Percentiles rank a stretch among this genome's conserved stretches.
Conservation (phyloP, 805 yeast genomes). For the Sugiyamaella boreocaroliniensis region DNA sequence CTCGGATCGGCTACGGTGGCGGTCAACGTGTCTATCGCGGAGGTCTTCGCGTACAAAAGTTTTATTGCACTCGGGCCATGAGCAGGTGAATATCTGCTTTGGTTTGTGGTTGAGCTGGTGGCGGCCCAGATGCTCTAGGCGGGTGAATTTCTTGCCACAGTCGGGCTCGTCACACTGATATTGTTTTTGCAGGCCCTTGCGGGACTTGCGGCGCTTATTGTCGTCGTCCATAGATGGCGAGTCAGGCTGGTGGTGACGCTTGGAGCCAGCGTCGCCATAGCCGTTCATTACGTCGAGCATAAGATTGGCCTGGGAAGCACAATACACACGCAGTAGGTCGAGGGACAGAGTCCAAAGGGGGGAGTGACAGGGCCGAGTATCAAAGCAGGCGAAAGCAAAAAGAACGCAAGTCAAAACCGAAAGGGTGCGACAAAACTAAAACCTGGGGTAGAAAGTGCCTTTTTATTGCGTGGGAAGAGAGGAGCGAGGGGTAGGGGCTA, state of each 20-base stretch:
- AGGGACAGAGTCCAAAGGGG: background rate
- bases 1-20: constrained; percentile 22
- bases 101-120: constrained; percentile 30
- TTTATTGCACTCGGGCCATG: constrained; percentile 29
- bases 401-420: background rate
- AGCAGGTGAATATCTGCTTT: constrained; percentile 30
- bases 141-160: constrained; percentile 24
- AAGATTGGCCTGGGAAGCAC: background rate
- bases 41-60: constrained; percentile 34
- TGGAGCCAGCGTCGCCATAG: background rate
- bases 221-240: constrained; percentile 1
- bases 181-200: constrained; percentile 26
- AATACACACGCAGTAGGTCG: background rate
- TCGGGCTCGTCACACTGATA: constrained; percentile 25
- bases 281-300: constrained; percentile 5
- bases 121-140: constrained; percentile 24
- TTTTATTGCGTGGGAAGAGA: background rate
- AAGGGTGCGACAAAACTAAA: background rate
- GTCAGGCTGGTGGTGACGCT: background rate
- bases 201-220: constrained; percentile 19
- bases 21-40: constrained; percentile 28
- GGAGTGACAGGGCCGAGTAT: background rate
- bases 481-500: background rate
- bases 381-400: background rate
- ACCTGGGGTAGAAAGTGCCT: background rate